Evolutionary conservation across 805 yeast genomes (phyloP).

Genomic region (Zygotorulaspora danielsina): DNA sequence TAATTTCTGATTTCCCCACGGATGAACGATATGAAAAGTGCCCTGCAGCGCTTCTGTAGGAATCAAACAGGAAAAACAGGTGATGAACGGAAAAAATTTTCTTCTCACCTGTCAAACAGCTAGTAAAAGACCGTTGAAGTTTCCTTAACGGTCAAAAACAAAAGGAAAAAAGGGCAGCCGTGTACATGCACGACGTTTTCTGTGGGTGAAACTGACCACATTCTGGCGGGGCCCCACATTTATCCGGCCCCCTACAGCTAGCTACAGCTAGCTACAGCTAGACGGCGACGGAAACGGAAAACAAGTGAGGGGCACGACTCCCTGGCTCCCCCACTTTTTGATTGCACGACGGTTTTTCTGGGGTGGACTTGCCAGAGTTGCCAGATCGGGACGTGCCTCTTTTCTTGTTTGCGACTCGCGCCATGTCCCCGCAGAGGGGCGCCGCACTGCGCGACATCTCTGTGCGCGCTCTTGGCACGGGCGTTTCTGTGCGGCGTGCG

Average conservation of each 20-base stretch:
- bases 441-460: no score
- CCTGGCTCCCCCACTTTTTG: no score
- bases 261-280: neutral
- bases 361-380: no score
- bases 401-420: no score
- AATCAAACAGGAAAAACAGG: neutral
- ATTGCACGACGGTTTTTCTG: no score
- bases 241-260: neutral
- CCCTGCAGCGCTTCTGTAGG: neutral
- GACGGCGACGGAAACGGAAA: neutral
- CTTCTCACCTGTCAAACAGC: neutral
- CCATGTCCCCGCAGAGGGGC: no score
- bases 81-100: conserved; percentile 1
- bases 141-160: no score
- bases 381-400: no score
- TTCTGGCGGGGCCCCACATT: conserved; percentile 1
- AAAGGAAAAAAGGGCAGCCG: conserved; percentile 1
- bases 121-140: neutral
- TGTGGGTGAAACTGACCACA: neutral
- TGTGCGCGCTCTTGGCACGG: no score
- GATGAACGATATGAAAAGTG: neutral
- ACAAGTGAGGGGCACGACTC: neutral
- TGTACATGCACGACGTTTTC: conserved; percentile 1
- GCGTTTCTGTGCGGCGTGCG: no score
- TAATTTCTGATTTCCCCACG: neutral